Evolutionary conservation across 139 green algal species (phyloP).

Genomic region (Chlorella vulgaris): DNA sequence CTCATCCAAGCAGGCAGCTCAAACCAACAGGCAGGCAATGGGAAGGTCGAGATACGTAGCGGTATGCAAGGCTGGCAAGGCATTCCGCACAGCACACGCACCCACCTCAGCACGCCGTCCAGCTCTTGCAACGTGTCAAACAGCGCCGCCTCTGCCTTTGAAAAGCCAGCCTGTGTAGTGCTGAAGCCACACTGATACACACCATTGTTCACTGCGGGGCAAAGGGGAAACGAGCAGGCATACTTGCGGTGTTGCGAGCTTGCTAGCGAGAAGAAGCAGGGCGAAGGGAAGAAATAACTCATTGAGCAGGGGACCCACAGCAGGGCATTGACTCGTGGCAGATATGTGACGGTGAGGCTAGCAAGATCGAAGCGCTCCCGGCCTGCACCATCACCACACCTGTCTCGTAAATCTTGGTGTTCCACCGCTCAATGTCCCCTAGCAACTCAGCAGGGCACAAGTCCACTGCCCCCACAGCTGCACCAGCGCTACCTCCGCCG

Average conservation of each 20-base stretch:
- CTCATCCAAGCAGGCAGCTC: not conserved
- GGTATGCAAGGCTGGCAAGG: no score
- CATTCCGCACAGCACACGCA: not conserved
- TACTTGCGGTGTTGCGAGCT: no score
- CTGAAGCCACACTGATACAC: constrained; percentile 82
- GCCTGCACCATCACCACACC: not conserved
- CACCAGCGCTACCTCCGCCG: not conserved
- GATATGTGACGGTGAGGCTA: not conserved
- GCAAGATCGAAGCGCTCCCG: not conserved
- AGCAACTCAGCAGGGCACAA: constrained; percentile 63
- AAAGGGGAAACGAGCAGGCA: not conserved
- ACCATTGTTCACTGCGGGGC: constrained; percentile 79
- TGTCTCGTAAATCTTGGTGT: constrained; percentile 65
- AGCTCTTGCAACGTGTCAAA: constrained; percentile 65
- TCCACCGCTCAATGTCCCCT: constrained; percentile 72
- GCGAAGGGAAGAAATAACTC: not conserved
- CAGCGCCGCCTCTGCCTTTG: constrained; percentile 63
- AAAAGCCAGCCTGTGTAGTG: constrained; percentile 82
- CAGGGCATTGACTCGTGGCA: not conserved
- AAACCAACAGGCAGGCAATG: no score
- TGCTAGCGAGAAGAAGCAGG: not conserved
- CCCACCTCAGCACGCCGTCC: constrained; percentile 63
- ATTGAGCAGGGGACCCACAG: not conserved
- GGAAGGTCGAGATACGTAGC: no score
- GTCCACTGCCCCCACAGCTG: constrained; percentile 55